Conservation (phyloP, 179 eudicot genomes). For the Monotropa hypopitys region DNA sequence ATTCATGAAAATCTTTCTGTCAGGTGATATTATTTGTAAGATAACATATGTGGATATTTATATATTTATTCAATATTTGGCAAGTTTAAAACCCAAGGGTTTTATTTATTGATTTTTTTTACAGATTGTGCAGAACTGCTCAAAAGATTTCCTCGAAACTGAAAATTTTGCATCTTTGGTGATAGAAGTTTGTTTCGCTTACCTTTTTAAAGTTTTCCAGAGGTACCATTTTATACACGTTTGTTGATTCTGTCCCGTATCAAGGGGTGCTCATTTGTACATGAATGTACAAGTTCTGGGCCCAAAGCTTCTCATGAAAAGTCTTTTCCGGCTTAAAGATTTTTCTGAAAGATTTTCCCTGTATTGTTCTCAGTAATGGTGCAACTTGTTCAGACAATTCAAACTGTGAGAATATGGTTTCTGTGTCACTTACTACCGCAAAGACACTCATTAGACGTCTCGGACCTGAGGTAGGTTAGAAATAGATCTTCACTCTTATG, state of each 20-base stretch:
- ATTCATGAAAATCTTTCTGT: not conserved
- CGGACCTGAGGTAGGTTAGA: slow-evolving; percentile 41
- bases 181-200: slow-evolving; percentile 55
- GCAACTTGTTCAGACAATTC: slow-evolving; percentile 23
- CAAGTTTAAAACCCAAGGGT: not conserved
- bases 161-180: slow-evolving; percentile 41
- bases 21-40: not conserved
- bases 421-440: slow-evolving; percentile 38
- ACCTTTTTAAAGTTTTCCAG: slow-evolving; percentile 34
- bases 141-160: slow-evolving; percentile 45
- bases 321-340: not conserved
- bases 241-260: not conserved
- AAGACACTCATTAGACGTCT: slow-evolving; percentile 38
- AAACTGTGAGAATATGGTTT: slow-evolving; percentile 35
- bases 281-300: not conserved
- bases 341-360: slow-evolving; percentile 2
- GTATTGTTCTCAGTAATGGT: slow-evolving; percentile 24
- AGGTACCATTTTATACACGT: slow-evolving; percentile 30
- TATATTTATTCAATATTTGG: not conserved
- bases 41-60: not conserved
- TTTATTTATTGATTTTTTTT: not conserved
- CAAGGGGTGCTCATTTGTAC: not conserved
- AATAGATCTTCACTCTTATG: not conserved
- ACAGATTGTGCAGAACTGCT: slow-evolving; percentile 78
- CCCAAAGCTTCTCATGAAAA: slow-evolving; percentile 1